Conservation (phyloP, 2,329 filamentous ascomycete species). For the Sphaceloma murrayae region DNA sequence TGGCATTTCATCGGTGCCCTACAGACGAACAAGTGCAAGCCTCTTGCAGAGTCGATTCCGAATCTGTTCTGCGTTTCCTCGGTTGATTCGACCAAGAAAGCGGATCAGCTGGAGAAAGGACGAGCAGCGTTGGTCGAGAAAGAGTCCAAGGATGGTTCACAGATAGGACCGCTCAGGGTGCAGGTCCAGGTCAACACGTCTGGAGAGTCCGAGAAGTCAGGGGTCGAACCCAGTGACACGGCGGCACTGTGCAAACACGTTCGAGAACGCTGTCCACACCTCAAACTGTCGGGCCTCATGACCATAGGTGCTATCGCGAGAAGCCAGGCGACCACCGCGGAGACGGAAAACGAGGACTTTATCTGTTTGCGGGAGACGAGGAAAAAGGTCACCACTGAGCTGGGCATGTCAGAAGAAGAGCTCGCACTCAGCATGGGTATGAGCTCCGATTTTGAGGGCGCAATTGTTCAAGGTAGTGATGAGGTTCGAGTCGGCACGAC, state of each 20-base stretch:
- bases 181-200: conserved; percentile 96
- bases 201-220: conserved; percentile 76
- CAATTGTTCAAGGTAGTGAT: conserved; percentile 69
- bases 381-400: conserved; percentile 56
- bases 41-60: conserved; percentile 68
- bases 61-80: conserved; percentile 90
- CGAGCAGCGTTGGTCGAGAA: conserved; percentile 49
- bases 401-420: conserved; percentile 46
- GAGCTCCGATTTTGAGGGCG: conserved; percentile 91
- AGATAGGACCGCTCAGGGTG: conserved; percentile 48
- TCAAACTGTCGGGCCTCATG: conserved; percentile 79
- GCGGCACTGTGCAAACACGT: conserved; percentile 61
- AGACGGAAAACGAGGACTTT: conserved; percentile 90
- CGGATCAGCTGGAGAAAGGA: conserved; percentile 66
- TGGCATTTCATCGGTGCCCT: conserved; percentile 98
- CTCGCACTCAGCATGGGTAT: conserved; percentile 97
- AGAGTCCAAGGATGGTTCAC: conserved; percentile 22
- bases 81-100: conserved; percentile 82
- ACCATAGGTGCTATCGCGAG: conserved; percentile 92
- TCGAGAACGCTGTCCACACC: conserved; percentile 57
- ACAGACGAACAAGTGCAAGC: conserved; percentile 88
- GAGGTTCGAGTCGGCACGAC: conserved; percentile 90
- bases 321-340: conserved; percentile 58
- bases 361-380: conserved; percentile 56
- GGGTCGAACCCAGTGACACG: conserved; percentile 58